These are phyloP conservation scores for Zarea fungicola DNA, from an alignment of 2,329 filamentous ascomycete species.

Conservation along the genomic window DNA sequence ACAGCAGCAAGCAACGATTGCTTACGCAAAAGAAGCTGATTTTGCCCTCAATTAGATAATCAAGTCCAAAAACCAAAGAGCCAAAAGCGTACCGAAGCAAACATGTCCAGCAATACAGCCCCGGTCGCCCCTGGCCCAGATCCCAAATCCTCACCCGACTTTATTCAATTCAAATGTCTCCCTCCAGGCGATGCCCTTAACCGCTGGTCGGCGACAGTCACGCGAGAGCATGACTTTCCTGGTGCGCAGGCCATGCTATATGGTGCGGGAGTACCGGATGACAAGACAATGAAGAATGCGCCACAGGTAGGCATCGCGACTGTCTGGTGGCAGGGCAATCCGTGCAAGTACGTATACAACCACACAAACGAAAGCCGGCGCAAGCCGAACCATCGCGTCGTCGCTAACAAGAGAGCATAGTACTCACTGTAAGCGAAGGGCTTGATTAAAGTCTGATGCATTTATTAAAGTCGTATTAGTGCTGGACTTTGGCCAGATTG, in stretches of 20 bases:
- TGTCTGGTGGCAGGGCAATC: slow-evolving; percentile 97
- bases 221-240: slow-evolving; percentile 81
- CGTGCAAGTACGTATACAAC: slow-evolving; percentile 70
- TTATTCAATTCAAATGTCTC: slow-evolving; percentile 47
- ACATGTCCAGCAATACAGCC: neutral
- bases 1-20: no score
- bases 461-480: slow-evolving; percentile 44
- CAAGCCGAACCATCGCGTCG: no score
- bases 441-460: neutral
- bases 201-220: slow-evolving; percentile 78
- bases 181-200: slow-evolving; percentile 61
- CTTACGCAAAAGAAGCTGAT: no score
- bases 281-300: slow-evolving; percentile 79
- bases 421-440: slow-evolving; percentile 34
- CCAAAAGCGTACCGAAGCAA: no score
- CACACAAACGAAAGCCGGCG: no score
- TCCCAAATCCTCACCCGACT: slow-evolving; percentile 46
- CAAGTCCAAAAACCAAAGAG: no score
- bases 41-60: no score
- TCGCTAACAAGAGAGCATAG: slow-evolving; percentile 19
- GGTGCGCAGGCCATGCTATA: slow-evolving; percentile 97
- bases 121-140: slow-evolving; percentile 19
- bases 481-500: slow-evolving; percentile 78
- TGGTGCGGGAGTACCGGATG: slow-evolving; percentile 79
- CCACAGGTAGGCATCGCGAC: slow-evolving; percentile 88